Evolutionary conservation across 345 rosid species (phyloP), one percentile per base, ranked within the genome.

Genomic region (Atalantia buxifolia): DNA sequence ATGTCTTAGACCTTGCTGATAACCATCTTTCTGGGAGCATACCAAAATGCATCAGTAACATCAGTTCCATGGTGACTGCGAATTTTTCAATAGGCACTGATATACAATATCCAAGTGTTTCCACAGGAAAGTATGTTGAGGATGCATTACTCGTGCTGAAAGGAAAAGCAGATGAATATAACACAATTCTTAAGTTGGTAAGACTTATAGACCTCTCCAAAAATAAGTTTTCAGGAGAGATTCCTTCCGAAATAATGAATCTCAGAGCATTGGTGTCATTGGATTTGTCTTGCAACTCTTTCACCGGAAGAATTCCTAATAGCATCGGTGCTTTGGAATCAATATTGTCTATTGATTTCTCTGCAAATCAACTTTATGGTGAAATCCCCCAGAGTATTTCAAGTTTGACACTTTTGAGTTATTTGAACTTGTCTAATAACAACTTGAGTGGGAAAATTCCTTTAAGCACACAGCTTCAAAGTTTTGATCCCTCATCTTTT

Each of bases 361-460:
- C 80, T 18, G 6, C 1, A 1, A 81, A 81, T 35, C 48, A 72
- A 19, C 74, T 83, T 10, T 8, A 6, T 13, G 83, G 81, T 28
- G 69, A 80, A 72, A 79, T 83, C 38, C 81, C 86, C 14, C 27
- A 1, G 2, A 74, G 71, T 45, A 50, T 69, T 33, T 42, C 82
- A 28, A 77, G 38, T 14, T 31, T 78, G 74, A 69, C 76, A 0
- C 25, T 38, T 13, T 71, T 82, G 27, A 81, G 70, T 53, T 18
- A 0, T 25, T 72, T 73, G 50, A 73, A 59, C 21, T 57, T 73
- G 18, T 59, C 66, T 33, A 35, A 73, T 12, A 73, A 73, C 55
- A 81, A 33, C 1, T 65, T 77, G 40, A 64, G 7, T n/a, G 80
- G 80, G 10, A 40, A 19, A 66, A 72, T 77, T 67, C 84, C 80